Evolutionary conservation across 2,329 filamentous ascomycete genomes (phyloP).

Genomic region (Plenodomus biglobosus): DNA sequence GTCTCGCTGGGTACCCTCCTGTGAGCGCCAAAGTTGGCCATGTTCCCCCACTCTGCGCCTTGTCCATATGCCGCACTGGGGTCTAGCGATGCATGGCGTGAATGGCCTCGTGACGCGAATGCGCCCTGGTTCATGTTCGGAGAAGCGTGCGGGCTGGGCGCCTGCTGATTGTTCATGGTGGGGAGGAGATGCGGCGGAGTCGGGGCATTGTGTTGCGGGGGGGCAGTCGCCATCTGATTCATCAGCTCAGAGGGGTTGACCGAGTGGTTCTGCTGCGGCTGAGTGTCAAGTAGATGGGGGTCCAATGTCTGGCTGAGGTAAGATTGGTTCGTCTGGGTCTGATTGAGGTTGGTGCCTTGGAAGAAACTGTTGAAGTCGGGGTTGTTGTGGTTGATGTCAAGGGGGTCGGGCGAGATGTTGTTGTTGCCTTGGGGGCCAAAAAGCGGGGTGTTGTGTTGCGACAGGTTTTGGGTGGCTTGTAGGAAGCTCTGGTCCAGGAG

Average conservation of each 20-base stretch:
- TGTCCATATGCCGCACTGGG: slow-evolving; percentile 62
- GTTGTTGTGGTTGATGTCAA: slow-evolving; percentile 35
- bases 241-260: slow-evolving; percentile 52
- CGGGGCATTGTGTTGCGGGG: slow-evolving; percentile 51
- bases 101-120: slow-evolving; percentile 59
- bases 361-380: slow-evolving; percentile 56
- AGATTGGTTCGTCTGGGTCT: slow-evolving; percentile 61
- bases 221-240: slow-evolving; percentile 56
- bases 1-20: slow-evolving; percentile 80
- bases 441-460: slow-evolving; percentile 59
- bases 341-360: slow-evolving; percentile 54
- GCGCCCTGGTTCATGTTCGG: slow-evolving; percentile 56
- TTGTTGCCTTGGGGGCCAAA: slow-evolving; percentile 45
- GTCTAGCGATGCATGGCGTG: slow-evolving; percentile 62
- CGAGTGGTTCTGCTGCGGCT: slow-evolving; percentile 46
- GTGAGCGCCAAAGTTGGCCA: slow-evolving; percentile 73
- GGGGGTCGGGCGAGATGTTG: slow-evolving; percentile 36
- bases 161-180: slow-evolving; percentile 55
- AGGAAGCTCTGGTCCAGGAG: slow-evolving; percentile 49
- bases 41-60: slow-evolving; percentile 61
- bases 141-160: slow-evolving; percentile 56
- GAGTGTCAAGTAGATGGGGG: slow-evolving; percentile 46
- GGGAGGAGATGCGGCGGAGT: slow-evolving; percentile 61
- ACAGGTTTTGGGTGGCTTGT: slow-evolving; percentile 41
- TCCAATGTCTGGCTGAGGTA: slow-evolving; percentile 56